Percentiles rank a stretch among this genome's conserved stretches.
Conservation (phyloP, 2,329 filamentous ascomycete species). For the Acephala macrosclerotiorum region DNA sequence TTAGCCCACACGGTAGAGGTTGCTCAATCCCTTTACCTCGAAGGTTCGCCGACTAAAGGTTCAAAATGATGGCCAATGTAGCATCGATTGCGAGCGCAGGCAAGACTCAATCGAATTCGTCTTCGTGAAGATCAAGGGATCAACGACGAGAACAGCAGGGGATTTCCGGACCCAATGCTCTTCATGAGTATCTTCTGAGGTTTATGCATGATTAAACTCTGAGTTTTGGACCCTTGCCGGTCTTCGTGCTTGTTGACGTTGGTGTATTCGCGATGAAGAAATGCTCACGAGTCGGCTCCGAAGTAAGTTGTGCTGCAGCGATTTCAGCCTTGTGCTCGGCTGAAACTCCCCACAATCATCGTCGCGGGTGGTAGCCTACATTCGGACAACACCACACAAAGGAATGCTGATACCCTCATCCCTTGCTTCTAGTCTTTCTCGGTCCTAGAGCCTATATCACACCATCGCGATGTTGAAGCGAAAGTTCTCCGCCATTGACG, state of each 20-base stretch:
- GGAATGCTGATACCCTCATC: background rate
- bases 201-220: background rate
- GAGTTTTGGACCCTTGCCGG: too few species aligned
- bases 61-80: too few species aligned
- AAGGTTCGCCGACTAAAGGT: background rate
- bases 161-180: too few species aligned
- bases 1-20: background rate
- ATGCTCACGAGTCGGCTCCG: background rate
- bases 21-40: background rate
- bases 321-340: background rate
- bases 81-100: too few species aligned
- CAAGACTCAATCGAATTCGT: background rate
- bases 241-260: too few species aligned
- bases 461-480: background rate
- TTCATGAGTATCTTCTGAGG: too few species aligned
- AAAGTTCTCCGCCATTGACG: background rate
- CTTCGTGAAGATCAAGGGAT: background rate
- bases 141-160: too few species aligned
- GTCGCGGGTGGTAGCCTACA: background rate
- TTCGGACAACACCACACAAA: background rate
- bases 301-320: background rate
- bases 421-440: background rate
- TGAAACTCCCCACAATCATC: background rate
- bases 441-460: background rate
- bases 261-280: background rate